A percentile compares a stretch with the other conserved stretches of the same genome.
Evolutionary conservation across 306 rosid species (phyloP).

Genomic region (Casuarina equisetifolia): DNA sequence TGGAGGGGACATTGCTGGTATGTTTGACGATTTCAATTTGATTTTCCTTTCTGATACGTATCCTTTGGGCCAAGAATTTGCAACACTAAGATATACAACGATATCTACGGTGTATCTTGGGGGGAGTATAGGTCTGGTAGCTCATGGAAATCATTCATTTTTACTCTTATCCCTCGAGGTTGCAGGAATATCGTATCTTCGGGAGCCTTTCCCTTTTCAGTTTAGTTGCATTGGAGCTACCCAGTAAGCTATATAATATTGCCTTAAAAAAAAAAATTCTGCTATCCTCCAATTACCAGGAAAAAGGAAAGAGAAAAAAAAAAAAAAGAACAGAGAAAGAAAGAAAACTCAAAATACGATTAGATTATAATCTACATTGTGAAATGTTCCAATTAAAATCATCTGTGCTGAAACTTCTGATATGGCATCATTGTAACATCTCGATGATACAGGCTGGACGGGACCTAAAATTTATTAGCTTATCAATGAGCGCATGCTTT

Average conservation of each 20-base stretch:
- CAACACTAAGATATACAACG: background rate
- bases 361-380: background rate
- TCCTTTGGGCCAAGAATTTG: background rate
- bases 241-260: background rate
- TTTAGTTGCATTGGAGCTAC: background rate
- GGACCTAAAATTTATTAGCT: slow-evolving; percentile 71
- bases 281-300: background rate
- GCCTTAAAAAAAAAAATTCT: background rate
- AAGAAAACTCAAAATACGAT: background rate
- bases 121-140: background rate
- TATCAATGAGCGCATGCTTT: slow-evolving; percentile 83
- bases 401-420: background rate
- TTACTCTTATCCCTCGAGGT: background rate
- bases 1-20: slow-evolving; percentile 70
- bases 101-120: background rate
- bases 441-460: slow-evolving; percentile 78
- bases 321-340: too few relatives aligned
- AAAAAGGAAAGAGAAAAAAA: background rate
- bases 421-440: background rate
- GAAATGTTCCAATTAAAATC: background rate
- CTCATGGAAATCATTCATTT: background rate
- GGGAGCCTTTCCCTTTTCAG: background rate
- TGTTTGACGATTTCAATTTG: slow-evolving; percentile 1
- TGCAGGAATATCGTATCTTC: background rate
- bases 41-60: background rate